phyloP scores from a whole-genome alignment of 148 eudicot genomes.

The Talinum fruticosum region DNA sequence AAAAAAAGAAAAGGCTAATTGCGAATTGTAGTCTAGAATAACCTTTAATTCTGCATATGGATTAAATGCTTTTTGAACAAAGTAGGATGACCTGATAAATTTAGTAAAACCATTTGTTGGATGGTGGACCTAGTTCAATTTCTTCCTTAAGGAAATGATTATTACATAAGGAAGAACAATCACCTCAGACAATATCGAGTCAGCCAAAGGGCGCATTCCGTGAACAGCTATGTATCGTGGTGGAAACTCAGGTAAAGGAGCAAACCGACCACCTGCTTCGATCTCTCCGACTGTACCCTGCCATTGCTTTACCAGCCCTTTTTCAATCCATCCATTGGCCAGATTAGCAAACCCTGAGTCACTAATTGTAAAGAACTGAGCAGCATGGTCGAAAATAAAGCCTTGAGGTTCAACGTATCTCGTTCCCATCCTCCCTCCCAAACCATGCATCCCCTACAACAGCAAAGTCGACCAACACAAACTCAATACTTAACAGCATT shows the following conservation, averaged over 20 bases:
- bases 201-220: constrained; percentile 95
- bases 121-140: no score
- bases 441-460: constrained; percentile 79
- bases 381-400: constrained; percentile 83
- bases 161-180: constrained; percentile 13
- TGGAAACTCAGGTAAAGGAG: constrained; percentile 52
- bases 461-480: constrained; percentile 8
- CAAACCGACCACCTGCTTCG: constrained; percentile 69
- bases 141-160: no score
- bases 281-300: constrained; percentile 78
- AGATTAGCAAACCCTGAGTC: constrained; percentile 65
- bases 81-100: no score
- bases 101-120: no score
- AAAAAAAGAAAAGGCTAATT: no score
- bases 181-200: constrained; percentile 80
- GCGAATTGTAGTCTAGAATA: no score
- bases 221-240: constrained; percentile 69
- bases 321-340: constrained; percentile 66
- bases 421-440: constrained; percentile 99
- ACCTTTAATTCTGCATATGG: no score
- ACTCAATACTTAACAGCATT: not conserved
- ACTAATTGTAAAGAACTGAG: constrained; percentile 85
- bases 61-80: no score
- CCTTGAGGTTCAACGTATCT: constrained; percentile 65
- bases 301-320: constrained; percentile 75